Conservation (phyloP, 441 rosid genomes). For the Populus hybrid region DNA sequence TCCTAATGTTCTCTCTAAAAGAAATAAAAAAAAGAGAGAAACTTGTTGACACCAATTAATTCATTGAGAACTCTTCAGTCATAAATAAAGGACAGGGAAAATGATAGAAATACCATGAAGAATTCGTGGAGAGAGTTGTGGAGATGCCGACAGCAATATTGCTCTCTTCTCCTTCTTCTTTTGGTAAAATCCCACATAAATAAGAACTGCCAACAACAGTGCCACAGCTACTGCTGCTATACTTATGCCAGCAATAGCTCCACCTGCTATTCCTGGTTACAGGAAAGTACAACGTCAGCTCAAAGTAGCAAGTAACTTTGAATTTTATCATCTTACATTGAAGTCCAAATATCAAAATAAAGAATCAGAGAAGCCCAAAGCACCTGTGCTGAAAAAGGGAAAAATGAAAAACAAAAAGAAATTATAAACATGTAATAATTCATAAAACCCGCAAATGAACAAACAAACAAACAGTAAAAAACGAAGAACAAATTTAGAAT, state of each 20-base stretch:
- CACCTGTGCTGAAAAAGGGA: slow-evolving; percentile 69
- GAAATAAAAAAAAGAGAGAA: neutral
- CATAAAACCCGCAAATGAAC: neutral
- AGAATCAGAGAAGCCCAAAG: slow-evolving; percentile 40
- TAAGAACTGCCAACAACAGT: slow-evolving; percentile 28
- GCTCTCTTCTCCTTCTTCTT: slow-evolving; percentile 38
- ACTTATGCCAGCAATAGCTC: slow-evolving; percentile 48
- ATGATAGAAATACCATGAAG: slow-evolving; percentile 22
- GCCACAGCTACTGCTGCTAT: slow-evolving; percentile 37
- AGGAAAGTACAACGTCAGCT: slow-evolving; percentile 27
- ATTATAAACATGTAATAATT: slow-evolving; percentile 10
- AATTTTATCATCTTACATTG: slow-evolving; percentile 17
- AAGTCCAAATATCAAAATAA: slow-evolving; percentile 16
- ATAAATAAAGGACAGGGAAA: neutral
- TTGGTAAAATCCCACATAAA: slow-evolving; percentile 31
- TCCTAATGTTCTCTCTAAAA: neutral
- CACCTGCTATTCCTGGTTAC: slow-evolving; percentile 46
- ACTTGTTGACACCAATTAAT: slow-evolving; percentile 11
- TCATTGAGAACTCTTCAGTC: neutral
- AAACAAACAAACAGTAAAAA: neutral
- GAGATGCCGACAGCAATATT: slow-evolving; percentile 27
- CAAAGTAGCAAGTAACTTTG: slow-evolving; percentile 15
- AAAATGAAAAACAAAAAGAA: slow-evolving; percentile 19
- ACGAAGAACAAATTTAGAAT: neutral
- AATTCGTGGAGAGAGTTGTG: slow-evolving; percentile 23